phyloP scores from a whole-genome alignment of 2,329 filamentous ascomycete species.

The Monosporascus sp. region DNA sequence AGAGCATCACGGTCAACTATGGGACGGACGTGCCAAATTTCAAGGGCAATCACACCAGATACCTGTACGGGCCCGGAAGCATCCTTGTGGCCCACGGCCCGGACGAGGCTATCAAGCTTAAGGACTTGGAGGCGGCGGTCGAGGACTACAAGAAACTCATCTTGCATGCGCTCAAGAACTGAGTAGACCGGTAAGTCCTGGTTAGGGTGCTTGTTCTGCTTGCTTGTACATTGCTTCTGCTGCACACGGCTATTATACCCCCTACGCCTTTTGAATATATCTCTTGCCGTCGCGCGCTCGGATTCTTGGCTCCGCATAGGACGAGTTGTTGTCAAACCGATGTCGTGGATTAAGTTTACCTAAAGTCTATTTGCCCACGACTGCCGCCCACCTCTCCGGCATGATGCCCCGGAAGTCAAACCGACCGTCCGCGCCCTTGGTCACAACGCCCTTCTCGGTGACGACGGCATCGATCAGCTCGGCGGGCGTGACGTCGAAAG shows the following conservation, averaged over 20 bases:
- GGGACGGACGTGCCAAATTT: constrained; percentile 86
- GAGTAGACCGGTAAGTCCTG: too few relatives aligned
- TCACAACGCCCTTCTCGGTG: constrained; percentile 83
- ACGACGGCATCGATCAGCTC: constrained; percentile 88
- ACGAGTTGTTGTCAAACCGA: too few relatives aligned
- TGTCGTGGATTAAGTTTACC: too few relatives aligned
- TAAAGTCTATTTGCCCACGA: constrained; percentile 20
- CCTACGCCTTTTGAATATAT: too few relatives aligned
- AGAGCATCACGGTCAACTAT: constrained; percentile 82
- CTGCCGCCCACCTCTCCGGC: constrained; percentile 47
- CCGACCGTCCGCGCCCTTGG: constrained; percentile 64
- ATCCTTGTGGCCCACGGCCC: constrained; percentile 87
- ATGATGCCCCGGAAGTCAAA: constrained; percentile 60
- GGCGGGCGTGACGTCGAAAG: constrained; percentile 90
- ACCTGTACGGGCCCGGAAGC: constrained; percentile 62
- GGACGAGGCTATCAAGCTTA: constrained; percentile 71
- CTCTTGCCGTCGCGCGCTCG: too few relatives aligned
- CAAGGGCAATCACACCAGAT: constrained; percentile 59
- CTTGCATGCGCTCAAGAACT: constrained; percentile 40
- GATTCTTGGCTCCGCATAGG: too few relatives aligned
- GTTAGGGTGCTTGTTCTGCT: too few relatives aligned
- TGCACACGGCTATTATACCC: too few relatives aligned
- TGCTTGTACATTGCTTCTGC: too few relatives aligned
- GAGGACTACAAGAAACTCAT: constrained; percentile 72
- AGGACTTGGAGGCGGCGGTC: constrained; percentile 72